Evolutionary conservation across 2,329 filamentous ascomycete genomes (phyloP).

Genomic region (Claviceps spartinae): DNA sequence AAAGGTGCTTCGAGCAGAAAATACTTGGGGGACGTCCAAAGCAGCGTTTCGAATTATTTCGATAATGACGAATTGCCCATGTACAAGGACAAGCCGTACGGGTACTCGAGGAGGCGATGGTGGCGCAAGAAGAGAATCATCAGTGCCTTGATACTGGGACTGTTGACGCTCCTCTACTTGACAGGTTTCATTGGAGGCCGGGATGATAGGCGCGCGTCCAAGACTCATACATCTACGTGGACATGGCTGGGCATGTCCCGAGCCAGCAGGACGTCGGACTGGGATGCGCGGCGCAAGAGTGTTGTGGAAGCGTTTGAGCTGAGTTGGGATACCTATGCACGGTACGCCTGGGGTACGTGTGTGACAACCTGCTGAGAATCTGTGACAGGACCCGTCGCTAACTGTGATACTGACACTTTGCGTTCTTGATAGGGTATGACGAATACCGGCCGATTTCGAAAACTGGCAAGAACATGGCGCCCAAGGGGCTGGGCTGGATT

Average conservation of each 20-base stretch:
- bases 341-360: conserved; percentile 78
- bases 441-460: conserved; percentile 78
- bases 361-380: not conserved
- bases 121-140: conserved; percentile 52
- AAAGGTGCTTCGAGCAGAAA: conserved; percentile 19
- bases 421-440: conserved; percentile 50
- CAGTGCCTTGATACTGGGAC: conserved; percentile 34
- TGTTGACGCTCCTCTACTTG: conserved; percentile 55
- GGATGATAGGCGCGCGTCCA: conserved; percentile 21
- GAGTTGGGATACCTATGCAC: conserved; percentile 87
- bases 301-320: conserved; percentile 83
- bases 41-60: conserved; percentile 52
- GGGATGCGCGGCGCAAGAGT: conserved; percentile 61
- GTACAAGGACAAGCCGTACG: conserved; percentile 98
- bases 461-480: conserved; percentile 68
- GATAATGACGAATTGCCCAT: conserved; percentile 56
- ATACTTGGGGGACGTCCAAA: conserved; percentile 41
- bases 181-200: conserved; percentile 41
- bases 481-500: conserved; percentile 89
- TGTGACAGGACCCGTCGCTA: conserved; percentile 13
- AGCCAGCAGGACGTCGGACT: conserved; percentile 43
- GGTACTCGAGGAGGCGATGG: conserved; percentile 44
- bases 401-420: conserved; percentile 2
- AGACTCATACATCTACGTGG: conserved; percentile 27
- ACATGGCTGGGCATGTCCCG: conserved; percentile 43